A percentile compares a stretch with the other conserved stretches of the same genome.
Evolutionary conservation across 139 green algal species (phyloP).

Genomic region (Haematococcus lacustris): DNA sequence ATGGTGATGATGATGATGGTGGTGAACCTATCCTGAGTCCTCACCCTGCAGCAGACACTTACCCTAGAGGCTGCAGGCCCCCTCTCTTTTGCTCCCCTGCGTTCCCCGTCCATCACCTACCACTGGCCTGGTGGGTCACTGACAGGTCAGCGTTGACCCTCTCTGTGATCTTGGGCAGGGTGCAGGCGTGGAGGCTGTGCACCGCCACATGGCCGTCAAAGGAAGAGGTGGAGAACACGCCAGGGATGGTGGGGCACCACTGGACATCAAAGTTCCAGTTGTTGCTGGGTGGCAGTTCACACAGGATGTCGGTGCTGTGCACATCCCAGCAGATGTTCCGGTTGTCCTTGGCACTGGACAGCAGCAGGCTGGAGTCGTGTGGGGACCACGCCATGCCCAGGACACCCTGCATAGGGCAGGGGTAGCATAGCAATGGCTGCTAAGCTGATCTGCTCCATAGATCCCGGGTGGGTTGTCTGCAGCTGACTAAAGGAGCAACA

Average conservation of each 20-base stretch:
- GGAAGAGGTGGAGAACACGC: constrained; percentile 59
- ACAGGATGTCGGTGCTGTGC: constrained; percentile 41
- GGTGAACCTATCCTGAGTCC: no score
- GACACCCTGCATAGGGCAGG: constrained; percentile 62
- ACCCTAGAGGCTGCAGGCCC: no score
- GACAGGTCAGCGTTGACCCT: constrained; percentile 55
- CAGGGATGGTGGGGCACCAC: constrained; percentile 65
- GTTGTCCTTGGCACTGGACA: constrained; percentile 89
- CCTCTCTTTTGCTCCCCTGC: no score
- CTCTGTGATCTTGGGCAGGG: constrained; percentile 26
- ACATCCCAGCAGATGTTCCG: constrained; percentile 93
- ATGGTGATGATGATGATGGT: no score
- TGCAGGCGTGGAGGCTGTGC: constrained; percentile 58
- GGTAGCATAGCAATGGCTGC: no score
- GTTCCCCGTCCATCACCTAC: neutral
- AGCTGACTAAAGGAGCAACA: no score
- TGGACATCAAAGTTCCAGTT: constrained; percentile 88
- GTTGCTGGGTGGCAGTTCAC: constrained; percentile 43
- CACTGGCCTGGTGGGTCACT: constrained; percentile 22
- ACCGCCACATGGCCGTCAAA: constrained; percentile 65
- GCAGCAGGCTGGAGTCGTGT: constrained; percentile 79
- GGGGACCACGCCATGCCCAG: constrained; percentile 85
- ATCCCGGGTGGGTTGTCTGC: no score
- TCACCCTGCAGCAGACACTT: no score
- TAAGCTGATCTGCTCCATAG: no score